Base-by-base conservation (phyloP, 495 filamentous ascomycete species). In the Daldinia caldariorum region DNA sequence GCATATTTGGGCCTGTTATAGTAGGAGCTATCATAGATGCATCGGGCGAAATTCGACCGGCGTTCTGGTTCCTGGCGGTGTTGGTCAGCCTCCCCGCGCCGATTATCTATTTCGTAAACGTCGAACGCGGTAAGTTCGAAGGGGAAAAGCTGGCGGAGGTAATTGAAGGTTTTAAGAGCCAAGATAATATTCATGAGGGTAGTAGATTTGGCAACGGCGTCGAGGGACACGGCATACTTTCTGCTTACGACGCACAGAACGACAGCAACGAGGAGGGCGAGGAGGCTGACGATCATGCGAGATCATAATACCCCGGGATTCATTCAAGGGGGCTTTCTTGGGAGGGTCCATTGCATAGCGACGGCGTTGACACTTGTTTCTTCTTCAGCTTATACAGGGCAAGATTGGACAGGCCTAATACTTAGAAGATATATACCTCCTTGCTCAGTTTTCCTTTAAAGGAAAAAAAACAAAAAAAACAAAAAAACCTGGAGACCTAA, bases 1-100 rank as follows among this genome's bases (percentile, higher is more conserved):
- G 92, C 74, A 83, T 99, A 16, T 97, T 99, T 76, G 95, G 95
- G 0, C 95, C 95, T 4, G 90, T 92, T 3, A 94, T 99, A 74
- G 96, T 98, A 1, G 95, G 95, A 3, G 87, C 88, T 0, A 94
- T 99, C 63, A 97, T 95, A 13, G 94, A 97, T 74, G 87, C 84
- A 14, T 92, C 92, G 60, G 95, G 95, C 1, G 90, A 94, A 69
- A 98, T 99, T 64, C 83, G 95, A 69, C 93, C 93, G 34, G 93
- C 94, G 2, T 99, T 99, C 76, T 91, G 91, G 82, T 99, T 99
- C 73, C 81, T 99, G 32, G 94, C 93, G 1, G 83, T 89, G 6
- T 79, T 99, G 37, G 90, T 99, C 8, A 89, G 91, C 39, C 74
- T 96, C 0, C 94, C 95, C 12, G 86, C 93, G 35, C 92, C 93